phyloP scores from a whole-genome alignment of 176 grass and related monocot genomes.

The Pontederia paniculata region DNA sequence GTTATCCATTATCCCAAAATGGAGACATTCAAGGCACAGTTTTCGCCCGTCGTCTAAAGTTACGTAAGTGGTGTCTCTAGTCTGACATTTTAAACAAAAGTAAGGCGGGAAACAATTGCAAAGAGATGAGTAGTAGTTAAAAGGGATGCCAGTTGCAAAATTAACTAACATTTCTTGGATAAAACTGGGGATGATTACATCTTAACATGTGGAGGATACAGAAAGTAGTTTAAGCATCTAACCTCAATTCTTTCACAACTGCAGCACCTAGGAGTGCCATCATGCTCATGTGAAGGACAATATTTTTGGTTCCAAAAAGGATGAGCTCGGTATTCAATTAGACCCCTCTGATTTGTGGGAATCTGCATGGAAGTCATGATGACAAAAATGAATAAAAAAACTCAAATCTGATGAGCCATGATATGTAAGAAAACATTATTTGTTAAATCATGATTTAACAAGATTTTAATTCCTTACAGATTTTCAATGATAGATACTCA shows the following conservation, averaged over 20 bases:
- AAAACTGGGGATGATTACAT: constrained; percentile 4
- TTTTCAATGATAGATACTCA: constrained; percentile 32
- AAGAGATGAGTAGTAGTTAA: background rate
- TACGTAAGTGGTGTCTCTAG: constrained; percentile 61
- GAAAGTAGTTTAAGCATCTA: background rate
- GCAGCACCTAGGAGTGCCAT: constrained; percentile 84
- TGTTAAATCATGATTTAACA: too few species aligned
- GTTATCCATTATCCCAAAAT: constrained; percentile 80
- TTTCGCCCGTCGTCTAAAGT: constrained; percentile 90
- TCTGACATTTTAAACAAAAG: constrained; percentile 35
- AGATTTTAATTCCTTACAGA: background rate
- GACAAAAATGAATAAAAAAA: constrained; percentile 1
- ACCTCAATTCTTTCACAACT: constrained; percentile 99
- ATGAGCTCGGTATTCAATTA: constrained; percentile 81
- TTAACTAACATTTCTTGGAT: constrained; percentile 3
- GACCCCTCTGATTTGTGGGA: constrained; percentile 56
- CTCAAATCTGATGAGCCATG: background rate
- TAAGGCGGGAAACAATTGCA: background rate
- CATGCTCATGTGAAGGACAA: constrained; percentile 78
- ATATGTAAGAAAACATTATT: constrained; percentile 3
- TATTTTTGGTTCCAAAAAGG: constrained; percentile 95
- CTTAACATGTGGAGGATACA: background rate
- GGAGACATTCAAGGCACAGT: constrained; percentile 87
- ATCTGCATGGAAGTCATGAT: constrained; percentile 37
- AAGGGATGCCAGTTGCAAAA: too few species aligned